Conservation (phyloP, 2,329 filamentous ascomycete species). For the Fusarium cicatricum region DNA sequence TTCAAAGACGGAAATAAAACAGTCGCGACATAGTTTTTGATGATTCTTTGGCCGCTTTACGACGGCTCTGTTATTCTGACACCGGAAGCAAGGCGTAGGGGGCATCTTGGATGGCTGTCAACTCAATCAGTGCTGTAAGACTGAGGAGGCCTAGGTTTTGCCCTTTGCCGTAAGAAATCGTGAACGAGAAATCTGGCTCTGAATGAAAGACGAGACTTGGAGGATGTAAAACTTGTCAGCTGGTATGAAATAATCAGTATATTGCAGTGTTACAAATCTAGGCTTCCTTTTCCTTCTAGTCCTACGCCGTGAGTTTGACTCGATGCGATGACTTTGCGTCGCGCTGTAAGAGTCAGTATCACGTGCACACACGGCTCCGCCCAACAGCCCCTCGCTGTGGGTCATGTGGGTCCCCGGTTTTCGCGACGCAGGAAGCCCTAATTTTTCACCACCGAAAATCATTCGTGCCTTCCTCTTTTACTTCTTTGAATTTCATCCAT, state of each 20-base stretch:
- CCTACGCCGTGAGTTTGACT: slow-evolving; percentile 17
- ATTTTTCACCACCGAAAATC: slow-evolving; percentile 47
- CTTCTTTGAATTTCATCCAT: slow-evolving; percentile 40
- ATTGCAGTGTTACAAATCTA: slow-evolving; percentile 14
- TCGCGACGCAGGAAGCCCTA: slow-evolving; percentile 46
- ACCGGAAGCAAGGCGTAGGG: slow-evolving; percentile 78
- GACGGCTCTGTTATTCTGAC: slow-evolving; percentile 78
- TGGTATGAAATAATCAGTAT: not conserved
- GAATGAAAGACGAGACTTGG: no score
- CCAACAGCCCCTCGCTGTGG: slow-evolving; percentile 16
- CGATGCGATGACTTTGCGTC: slow-evolving; percentile 15
- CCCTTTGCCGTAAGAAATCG: not conserved
- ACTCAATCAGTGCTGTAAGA: slow-evolving; percentile 6
- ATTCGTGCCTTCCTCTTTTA: slow-evolving; percentile 38
- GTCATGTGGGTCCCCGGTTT: slow-evolving; percentile 29
- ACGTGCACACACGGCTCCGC: slow-evolving; percentile 21
- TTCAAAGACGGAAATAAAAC: slow-evolving; percentile 90
- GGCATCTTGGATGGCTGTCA: slow-evolving; percentile 65
- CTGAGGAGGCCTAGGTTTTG: not conserved
- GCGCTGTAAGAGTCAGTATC: slow-evolving; percentile 19
- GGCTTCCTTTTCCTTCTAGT: not conserved
- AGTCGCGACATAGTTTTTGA: slow-evolving; percentile 88
- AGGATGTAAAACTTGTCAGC: no score
- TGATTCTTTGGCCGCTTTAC: slow-evolving; percentile 96
- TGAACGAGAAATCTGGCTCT: not conserved